Conservation (phyloP, 1,284 basidiomycete species). For the Ganoderma meredithae region DNA sequence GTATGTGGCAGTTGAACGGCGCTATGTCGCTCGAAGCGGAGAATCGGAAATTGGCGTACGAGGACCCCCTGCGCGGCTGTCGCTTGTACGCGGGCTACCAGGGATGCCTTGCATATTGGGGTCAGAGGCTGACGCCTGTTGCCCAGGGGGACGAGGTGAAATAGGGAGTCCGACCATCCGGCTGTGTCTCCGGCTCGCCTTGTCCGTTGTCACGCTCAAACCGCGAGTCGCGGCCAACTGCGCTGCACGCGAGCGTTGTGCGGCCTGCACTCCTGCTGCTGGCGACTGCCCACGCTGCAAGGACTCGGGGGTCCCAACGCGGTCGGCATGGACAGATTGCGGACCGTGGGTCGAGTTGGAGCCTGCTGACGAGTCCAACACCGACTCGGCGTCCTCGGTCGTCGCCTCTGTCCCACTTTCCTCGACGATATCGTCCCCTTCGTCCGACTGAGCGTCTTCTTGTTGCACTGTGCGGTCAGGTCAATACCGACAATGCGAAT, state of each 20-base stretch:
- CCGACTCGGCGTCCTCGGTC: slow-evolving; percentile 60
- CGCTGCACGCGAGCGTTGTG: slow-evolving; percentile 58
- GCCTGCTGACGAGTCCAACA: slow-evolving; percentile 56
- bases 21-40: slow-evolving; percentile 34
- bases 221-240: slow-evolving; percentile 72
- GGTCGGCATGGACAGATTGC: slow-evolving; percentile 25
- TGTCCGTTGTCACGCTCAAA: slow-evolving; percentile 67
- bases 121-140: slow-evolving; percentile 29
- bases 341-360: slow-evolving; percentile 48
- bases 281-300: slow-evolving; percentile 24
- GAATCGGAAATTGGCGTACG: slow-evolving; percentile 30
- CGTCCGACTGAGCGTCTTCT: slow-evolving; percentile 71
- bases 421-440: slow-evolving; percentile 72
- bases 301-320: slow-evolving; percentile 31
- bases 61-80: slow-evolving; percentile 21
- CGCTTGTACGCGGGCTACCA: slow-evolving; percentile 12
- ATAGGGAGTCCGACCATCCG: slow-evolving; percentile 67
- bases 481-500: slow-evolving; percentile 22
- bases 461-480: slow-evolving; percentile 25
- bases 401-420: slow-evolving; percentile 73
- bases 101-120: slow-evolving; percentile 19
- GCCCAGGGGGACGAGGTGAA: slow-evolving; percentile 42
- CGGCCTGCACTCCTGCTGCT: slow-evolving; percentile 17
- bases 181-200: slow-evolving; percentile 63
- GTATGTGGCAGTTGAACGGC: slow-evolving; percentile 12